Evolutionary conservation across 2,329 filamentous ascomycete genomes (phyloP).

Genomic region (Magnaporthales sp.): DNA sequence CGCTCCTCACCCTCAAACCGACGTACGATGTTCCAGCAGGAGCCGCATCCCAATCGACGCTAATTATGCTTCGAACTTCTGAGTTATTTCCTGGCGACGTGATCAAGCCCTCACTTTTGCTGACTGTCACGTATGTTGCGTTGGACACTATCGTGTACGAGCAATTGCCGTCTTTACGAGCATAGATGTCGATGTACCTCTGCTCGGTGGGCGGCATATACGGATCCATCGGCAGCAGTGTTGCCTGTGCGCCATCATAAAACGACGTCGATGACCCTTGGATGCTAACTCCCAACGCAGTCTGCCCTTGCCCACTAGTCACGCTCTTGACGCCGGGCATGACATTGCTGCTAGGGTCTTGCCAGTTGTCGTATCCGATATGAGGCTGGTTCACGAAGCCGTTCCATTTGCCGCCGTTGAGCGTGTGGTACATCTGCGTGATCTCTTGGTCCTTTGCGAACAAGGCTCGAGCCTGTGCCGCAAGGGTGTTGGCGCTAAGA

Average conservation of each 20-base stretch:
- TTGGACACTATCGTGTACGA: conserved; percentile 27
- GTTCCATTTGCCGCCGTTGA: conserved; percentile 29
- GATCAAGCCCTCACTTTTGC: conserved; percentile 24
- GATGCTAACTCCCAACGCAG: conserved; percentile 33
- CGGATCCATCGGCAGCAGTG: conserved; percentile 5
- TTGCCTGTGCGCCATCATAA: background rate
- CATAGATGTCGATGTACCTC: conserved; percentile 38
- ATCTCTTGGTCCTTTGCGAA: conserved; percentile 35
- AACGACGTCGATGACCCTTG: conserved; percentile 23
- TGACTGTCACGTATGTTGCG: conserved; percentile 27
- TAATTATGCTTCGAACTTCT: conserved; percentile 28
- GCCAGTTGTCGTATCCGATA: conserved; percentile 31
- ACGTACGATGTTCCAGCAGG: conserved; percentile 24
- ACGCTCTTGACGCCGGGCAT: conserved; percentile 38
- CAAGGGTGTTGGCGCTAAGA: conserved; percentile 33
- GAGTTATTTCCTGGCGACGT: conserved; percentile 6
- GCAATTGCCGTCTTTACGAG: conserved; percentile 28
- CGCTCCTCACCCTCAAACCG: conserved; percentile 21
- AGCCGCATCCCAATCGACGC: conserved; percentile 32
- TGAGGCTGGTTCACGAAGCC: conserved; percentile 39
- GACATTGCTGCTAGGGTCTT: conserved; percentile 43
- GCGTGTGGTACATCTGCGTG: conserved; percentile 30
- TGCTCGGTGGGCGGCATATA: conserved; percentile 21
- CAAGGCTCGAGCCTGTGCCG: conserved; percentile 27
- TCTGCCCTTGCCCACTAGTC: conserved; percentile 27